Conservation (phyloP, 2,329 filamentous ascomycete species). For the Claviceps quebecensis region DNA sequence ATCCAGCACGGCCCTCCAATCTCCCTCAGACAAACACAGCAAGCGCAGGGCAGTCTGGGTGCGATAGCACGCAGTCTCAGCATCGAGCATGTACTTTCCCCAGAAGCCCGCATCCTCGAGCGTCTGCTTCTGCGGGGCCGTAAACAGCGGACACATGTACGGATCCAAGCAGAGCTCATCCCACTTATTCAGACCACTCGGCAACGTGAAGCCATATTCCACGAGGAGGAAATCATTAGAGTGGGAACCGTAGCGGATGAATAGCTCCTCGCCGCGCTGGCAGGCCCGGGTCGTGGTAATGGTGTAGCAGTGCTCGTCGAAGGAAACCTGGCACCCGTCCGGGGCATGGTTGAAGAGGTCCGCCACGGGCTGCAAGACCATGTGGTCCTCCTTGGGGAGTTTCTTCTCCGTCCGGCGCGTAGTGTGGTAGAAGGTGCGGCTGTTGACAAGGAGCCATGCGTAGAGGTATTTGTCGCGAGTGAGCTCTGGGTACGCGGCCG, state of each 20-base stretch:
- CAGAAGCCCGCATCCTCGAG: slow-evolving; percentile 35
- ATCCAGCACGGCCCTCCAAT: slow-evolving; percentile 32
- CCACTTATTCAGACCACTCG: slow-evolving; percentile 30
- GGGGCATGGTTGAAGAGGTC: slow-evolving; percentile 54
- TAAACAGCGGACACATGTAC: slow-evolving; percentile 27
- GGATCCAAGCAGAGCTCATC: slow-evolving; percentile 36
- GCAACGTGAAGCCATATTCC: slow-evolving; percentile 45
- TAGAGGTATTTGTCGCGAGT: slow-evolving; percentile 33
- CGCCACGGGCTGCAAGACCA: slow-evolving; percentile 57
- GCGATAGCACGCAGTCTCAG: slow-evolving; percentile 36
- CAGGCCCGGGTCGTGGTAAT: slow-evolving; percentile 39
- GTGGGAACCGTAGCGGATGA: slow-evolving; percentile 55
- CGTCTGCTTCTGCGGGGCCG: slow-evolving; percentile 18
- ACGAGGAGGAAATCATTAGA: slow-evolving; percentile 56
- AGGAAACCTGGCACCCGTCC: slow-evolving; percentile 37
- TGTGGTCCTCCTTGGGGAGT: slow-evolving; percentile 38
- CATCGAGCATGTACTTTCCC: slow-evolving; percentile 37
- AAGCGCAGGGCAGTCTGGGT: slow-evolving; percentile 38
- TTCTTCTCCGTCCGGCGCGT: slow-evolving; percentile 29
- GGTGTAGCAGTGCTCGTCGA: slow-evolving; percentile 36
- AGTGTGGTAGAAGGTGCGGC: slow-evolving; percentile 46
- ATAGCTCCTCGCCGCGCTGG: slow-evolving; percentile 46
- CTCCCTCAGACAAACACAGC: slow-evolving; percentile 19
- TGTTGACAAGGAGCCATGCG: slow-evolving; percentile 47
- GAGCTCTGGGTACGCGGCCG: slow-evolving; percentile 12